A percentile compares a stretch with the other conserved stretches of the same genome.
Evolutionary conservation across 768 basidiomycete genomes (phyloP).

Genomic region (Gloeostereum incarnatum): DNA sequence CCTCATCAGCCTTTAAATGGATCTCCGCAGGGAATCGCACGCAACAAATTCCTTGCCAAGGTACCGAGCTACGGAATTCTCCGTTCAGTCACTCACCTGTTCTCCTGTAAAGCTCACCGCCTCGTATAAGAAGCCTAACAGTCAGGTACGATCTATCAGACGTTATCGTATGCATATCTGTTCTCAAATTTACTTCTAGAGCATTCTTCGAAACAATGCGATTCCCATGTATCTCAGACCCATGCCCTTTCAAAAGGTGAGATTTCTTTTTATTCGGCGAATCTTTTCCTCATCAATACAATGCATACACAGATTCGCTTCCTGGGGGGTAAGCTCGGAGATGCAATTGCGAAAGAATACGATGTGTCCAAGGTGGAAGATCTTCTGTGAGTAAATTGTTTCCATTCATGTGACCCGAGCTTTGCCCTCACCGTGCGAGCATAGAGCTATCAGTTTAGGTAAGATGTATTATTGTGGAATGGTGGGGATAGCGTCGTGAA

Average conservation of each 20-base stretch:
- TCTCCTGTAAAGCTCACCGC: conserved; percentile 56
- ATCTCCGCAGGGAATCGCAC: conserved; percentile 62
- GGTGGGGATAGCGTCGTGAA: conserved; percentile 1
- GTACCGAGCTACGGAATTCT: conserved; percentile 24
- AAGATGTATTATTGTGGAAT: conserved; percentile 6
- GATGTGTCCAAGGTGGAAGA: conserved; percentile 87
- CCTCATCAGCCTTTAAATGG: neutral
- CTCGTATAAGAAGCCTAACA: conserved; percentile 86
- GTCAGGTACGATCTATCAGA: conserved; percentile 44
- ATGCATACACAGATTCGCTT: conserved; percentile 67
- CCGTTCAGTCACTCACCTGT: conserved; percentile 2
- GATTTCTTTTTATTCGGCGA: conserved; percentile 2
- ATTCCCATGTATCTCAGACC: conserved; percentile 81
- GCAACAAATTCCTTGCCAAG: conserved; percentile 95
- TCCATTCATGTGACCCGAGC: neutral
- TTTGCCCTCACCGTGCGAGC: conserved; percentile 1
- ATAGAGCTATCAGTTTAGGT: conserved; percentile 53
- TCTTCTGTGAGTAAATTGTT: conserved; percentile 57
- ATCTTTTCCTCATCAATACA: neutral
- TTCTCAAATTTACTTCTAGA: conserved; percentile 33
- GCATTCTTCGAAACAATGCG: conserved; percentile 71
- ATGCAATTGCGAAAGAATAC: conserved; percentile 79
- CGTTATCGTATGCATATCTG: neutral
- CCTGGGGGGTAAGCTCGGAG: conserved; percentile 90
- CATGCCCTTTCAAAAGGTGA: conserved; percentile 81